A percentile compares a stretch with the other conserved stretches of the same genome.
Evolutionary conservation across 768 basidiomycete genomes (phyloP).

Genomic region (Leccinum incarnatum): DNA sequence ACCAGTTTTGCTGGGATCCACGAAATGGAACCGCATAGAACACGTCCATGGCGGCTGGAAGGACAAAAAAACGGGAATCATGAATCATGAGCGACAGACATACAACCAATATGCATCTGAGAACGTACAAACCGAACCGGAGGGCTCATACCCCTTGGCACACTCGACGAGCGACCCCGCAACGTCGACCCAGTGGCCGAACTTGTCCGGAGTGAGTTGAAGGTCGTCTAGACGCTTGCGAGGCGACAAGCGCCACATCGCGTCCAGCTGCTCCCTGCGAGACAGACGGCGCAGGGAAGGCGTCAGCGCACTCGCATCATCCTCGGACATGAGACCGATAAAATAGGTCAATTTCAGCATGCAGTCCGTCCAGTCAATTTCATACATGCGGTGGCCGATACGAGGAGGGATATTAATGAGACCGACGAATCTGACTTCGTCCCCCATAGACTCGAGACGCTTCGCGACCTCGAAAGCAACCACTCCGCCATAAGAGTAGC

Average conservation of each 20-base stretch:
- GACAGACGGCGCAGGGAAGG: not conserved
- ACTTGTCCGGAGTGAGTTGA: not conserved
- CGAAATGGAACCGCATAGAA: conserved; percentile 18
- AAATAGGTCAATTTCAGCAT: not conserved
- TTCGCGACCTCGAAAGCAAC: not conserved
- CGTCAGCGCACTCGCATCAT: not conserved
- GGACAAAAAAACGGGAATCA: not conserved
- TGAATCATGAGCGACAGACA: not conserved
- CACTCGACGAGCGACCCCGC: not conserved
- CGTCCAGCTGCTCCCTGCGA: not conserved
- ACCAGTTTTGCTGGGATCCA: conserved; percentile 19
- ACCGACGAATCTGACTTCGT: not conserved
- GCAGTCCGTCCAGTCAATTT: not conserved
- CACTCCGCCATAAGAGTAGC: not conserved
- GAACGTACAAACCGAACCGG: conserved; percentile 21
- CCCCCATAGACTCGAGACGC: not conserved
- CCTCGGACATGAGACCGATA: not conserved
- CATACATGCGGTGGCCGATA: not conserved
- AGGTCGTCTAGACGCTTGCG: not conserved
- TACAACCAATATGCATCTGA: not conserved
- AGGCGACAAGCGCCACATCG: not conserved
- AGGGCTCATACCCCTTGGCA: not conserved
- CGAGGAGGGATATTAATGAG: not conserved
- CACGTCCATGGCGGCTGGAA: conserved; percentile 14
- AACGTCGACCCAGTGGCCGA: not conserved